Base-by-base conservation (phyloP, 176 grass and related monocot genomes). In the Urochloa ruziziensis region DNA sequence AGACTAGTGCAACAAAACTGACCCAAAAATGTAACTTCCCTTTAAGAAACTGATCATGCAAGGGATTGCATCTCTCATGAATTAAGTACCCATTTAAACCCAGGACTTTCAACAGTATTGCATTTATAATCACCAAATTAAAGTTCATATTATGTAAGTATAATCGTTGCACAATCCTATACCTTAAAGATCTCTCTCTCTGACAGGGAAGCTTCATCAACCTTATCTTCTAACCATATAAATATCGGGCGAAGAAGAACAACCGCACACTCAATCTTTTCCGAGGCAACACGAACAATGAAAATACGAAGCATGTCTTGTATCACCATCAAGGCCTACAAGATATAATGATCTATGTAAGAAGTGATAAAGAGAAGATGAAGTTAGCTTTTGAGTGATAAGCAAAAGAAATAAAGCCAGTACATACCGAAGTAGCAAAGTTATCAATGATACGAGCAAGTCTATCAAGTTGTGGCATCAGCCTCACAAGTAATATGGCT, bases 221-320 rank as follows among this genome's bases (percentile, higher is more conserved):
- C 82, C 75, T 91, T 90, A 90, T 90, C 74, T 33, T 92, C 86
- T 72, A 98, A 82, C 96, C 91, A 95, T 49, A 82, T 74, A 86
- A 94, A 89, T 82, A 92, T 77, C 33, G 93, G 96, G 25, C 86
- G 83, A 66, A 98, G 89, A 82, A 98, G 91, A 84, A 95, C 89
- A 80, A 93, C 86, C 6, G 89, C 96, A 81, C 86, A 94, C 81
- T 94, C 93, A 46, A 87, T 86, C 67, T 88, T 95, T 91, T 98
- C 84, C 63, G 85, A 92, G 53, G 96, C 89, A 82, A 98, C 74
- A 46, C 93, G 93, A 70, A 90, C 83, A 85, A 98, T 88, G 62
- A 98, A 89, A 86, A 98, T 86, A 25, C 93, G 86, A 84, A 98
- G 96, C 96, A 98, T 95, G 67, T 98, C 92, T 91, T 95, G 96